Conservation (phyloP, 2,329 filamentous ascomycete species). For the Colletotrichum orchidophilum region DNA sequence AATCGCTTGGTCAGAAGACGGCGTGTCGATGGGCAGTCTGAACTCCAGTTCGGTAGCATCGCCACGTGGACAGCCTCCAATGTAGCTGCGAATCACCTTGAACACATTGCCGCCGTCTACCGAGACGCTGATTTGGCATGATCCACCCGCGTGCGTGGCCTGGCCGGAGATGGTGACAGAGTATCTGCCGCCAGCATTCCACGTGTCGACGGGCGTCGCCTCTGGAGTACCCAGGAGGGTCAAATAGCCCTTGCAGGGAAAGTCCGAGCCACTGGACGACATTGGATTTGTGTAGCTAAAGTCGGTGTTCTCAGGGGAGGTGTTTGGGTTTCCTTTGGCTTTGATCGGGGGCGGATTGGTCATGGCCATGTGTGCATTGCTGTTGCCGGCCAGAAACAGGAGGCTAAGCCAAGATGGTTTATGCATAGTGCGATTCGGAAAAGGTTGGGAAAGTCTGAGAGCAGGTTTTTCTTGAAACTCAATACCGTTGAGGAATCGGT, state of each 20-base stretch:
- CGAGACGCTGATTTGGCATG: constrained; percentile 70
- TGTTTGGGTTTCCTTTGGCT: constrained; percentile 38
- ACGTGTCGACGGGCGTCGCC: constrained; percentile 58
- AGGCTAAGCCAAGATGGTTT: background rate
- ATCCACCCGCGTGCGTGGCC: constrained; percentile 66
- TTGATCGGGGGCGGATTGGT: constrained; percentile 41
- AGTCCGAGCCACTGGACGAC: constrained; percentile 61
- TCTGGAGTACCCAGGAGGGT: constrained; percentile 37
- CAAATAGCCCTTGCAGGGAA: constrained; percentile 66
- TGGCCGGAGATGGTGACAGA: constrained; percentile 63
- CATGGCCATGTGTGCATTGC: constrained; percentile 43
- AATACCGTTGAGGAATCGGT: too few species aligned
- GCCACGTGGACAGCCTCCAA: constrained; percentile 47
- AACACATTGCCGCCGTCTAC: constrained; percentile 69
- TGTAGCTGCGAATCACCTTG: constrained; percentile 56
- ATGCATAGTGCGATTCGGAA: background rate
- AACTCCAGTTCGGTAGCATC: constrained; percentile 56
- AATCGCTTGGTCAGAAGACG: constrained; percentile 57
- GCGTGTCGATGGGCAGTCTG: constrained; percentile 61
- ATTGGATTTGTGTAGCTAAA: constrained; percentile 67
- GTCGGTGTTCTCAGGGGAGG: constrained; percentile 53
- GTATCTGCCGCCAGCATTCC: constrained; percentile 62
- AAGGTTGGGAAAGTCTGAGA: too few species aligned
- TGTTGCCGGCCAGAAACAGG: background rate
- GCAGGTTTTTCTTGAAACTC: too few species aligned